These are phyloP conservation scores for Centella asiatica DNA, from an alignment of 129 eudicot genomes.

Conservation along the genomic window DNA sequence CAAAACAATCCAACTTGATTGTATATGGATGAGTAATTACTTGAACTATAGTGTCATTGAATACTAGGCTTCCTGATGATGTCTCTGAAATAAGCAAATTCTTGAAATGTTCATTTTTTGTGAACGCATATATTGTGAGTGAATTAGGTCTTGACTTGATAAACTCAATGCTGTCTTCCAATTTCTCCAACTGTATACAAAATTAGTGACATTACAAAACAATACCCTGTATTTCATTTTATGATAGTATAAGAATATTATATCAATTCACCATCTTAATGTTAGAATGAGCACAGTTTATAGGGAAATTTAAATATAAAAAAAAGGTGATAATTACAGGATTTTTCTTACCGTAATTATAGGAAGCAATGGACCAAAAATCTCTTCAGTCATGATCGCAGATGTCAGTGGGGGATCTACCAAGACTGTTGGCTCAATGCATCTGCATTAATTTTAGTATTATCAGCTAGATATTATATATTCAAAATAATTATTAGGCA, in stretches of 20 bases:
- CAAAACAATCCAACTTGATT: background rate
- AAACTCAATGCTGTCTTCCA: constrained; percentile 70
- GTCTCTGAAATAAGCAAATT: constrained; percentile 43
- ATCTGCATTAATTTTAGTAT: constrained; percentile 30
- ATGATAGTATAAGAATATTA: too few species aligned
- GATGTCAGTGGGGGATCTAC: constrained; percentile 81
- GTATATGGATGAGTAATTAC: constrained; percentile 19
- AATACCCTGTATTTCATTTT: too few species aligned
- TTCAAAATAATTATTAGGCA: too few species aligned
- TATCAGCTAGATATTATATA: background rate
- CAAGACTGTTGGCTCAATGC: constrained; percentile 79
- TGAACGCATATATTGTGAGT: constrained; percentile 77
- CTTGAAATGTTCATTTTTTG: constrained; percentile 44
- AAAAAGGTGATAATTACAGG: background rate
- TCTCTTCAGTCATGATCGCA: constrained; percentile 74
- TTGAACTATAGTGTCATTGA: constrained; percentile 77
- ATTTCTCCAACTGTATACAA: constrained; percentile 46
- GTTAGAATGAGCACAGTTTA: background rate
- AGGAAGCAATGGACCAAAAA: constrained; percentile 92
- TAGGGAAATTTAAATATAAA: background rate
- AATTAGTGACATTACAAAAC: background rate
- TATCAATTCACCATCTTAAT: too few species aligned
- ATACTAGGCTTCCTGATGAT: constrained; percentile 63
- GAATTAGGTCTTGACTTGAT: constrained; percentile 63
- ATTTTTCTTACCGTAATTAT: constrained; percentile 54